Conservation (phyloP, 1,139 yeast genomes). For the Suhomyces yuchorum region DNA sequence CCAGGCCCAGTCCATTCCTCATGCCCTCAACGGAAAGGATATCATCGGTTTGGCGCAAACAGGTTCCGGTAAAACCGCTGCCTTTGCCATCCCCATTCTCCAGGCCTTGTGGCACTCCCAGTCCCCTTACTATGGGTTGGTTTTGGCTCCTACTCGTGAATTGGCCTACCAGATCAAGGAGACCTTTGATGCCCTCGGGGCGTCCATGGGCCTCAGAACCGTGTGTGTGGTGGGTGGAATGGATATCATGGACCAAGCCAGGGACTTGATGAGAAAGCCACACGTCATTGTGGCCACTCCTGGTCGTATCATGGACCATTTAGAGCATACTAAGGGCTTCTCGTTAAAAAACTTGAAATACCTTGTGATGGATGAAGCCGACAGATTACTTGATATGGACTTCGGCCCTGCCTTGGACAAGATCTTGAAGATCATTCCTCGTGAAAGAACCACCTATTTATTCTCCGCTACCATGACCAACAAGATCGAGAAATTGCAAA, state of each 20-base stretch:
- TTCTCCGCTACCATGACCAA: slow-evolving; percentile 97
- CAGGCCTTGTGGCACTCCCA: slow-evolving; percentile 91
- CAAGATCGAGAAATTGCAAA: slow-evolving; percentile 88
- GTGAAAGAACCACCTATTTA: slow-evolving; percentile 78
- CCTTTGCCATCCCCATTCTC: slow-evolving; percentile 85
- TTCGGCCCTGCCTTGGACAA: slow-evolving; percentile 93
- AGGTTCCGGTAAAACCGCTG: slow-evolving; percentile 86
- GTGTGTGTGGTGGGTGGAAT: slow-evolving; percentile 95
- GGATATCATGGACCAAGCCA: slow-evolving; percentile 97
- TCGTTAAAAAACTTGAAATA: slow-evolving; percentile 76
- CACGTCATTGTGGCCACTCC: slow-evolving; percentile 96
- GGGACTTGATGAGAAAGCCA: slow-evolving; percentile 91
- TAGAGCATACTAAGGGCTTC: slow-evolving; percentile 93
- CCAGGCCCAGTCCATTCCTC: slow-evolving; percentile 89
- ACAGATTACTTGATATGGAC: slow-evolving; percentile 91
- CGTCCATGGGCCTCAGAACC: slow-evolving; percentile 84
- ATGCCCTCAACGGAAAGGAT: slow-evolving; percentile 84
- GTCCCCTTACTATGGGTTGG: slow-evolving; percentile 83
- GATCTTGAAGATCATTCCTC: slow-evolving; percentile 83
- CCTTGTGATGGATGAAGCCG: slow-evolving; percentile 97
- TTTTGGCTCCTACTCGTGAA: slow-evolving; percentile 95
- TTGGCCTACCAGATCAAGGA: slow-evolving; percentile 94
- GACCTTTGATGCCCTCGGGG: slow-evolving; percentile 91
- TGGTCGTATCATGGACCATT: slow-evolving; percentile 92
- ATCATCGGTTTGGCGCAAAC: slow-evolving; percentile 82